Conservation (phyloP, 352 stramenopile genomes). For the Pythium dissotocum region DNA sequence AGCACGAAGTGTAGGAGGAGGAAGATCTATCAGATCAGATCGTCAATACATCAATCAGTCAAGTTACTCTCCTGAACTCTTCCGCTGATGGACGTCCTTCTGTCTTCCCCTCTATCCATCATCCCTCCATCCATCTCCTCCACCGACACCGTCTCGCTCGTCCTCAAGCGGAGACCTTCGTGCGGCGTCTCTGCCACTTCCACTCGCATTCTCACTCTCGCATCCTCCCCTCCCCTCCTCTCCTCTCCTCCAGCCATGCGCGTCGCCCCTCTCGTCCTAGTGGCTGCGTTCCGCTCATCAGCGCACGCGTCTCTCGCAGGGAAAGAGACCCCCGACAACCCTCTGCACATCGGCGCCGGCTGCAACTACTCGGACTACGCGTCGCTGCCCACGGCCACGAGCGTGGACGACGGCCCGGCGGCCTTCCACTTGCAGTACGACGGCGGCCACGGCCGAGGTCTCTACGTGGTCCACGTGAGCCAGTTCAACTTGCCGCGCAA, state of each 20-base stretch:
- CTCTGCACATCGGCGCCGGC: slow-evolving; percentile 38
- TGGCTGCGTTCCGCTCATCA: not conserved
- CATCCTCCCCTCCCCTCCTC: slow-evolving; percentile 1
- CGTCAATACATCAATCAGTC: not conserved
- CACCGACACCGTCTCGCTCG: not conserved
- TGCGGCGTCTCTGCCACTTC: slow-evolving; percentile 16
- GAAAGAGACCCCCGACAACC: slow-evolving; percentile 1
- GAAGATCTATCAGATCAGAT: not conserved
- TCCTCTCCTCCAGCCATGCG: not conserved
- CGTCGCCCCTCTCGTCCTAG: not conserved
- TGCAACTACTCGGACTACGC: slow-evolving; percentile 63
- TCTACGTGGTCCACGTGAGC: slow-evolving; percentile 66
- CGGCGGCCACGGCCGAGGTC: slow-evolving; percentile 44
- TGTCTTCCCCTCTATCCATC: not conserved
- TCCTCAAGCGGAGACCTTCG: not conserved
- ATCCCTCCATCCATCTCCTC: not conserved
- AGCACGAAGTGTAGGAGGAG: slow-evolving; percentile 58
- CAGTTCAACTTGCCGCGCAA: slow-evolving; percentile 50
- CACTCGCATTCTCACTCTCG: slow-evolving; percentile 4
- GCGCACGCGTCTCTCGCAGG: not conserved
- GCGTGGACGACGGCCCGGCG: slow-evolving; percentile 10
- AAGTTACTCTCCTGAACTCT: too few relatives aligned
- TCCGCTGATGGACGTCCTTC: not conserved
- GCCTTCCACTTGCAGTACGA: slow-evolving; percentile 52
- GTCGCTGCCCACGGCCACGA: slow-evolving; percentile 22